phyloP scores from a whole-genome alignment of 164 flowering plant species.

The Houttuynia cordata region DNA sequence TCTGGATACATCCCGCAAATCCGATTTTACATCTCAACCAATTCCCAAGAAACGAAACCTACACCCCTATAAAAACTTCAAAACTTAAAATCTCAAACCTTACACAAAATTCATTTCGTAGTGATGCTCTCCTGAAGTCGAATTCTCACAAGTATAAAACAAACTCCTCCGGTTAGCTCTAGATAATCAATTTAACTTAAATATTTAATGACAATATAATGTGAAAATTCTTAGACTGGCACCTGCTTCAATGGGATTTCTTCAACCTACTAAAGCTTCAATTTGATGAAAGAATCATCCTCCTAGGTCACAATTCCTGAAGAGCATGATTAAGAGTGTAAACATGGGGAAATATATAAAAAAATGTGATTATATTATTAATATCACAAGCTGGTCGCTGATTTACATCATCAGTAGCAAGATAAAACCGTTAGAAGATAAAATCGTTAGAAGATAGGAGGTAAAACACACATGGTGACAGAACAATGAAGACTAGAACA shows the following conservation, averaged over 20 bases:
- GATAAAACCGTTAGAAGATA: too few relatives aligned
- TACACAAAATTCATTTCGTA: constrained; percentile 36
- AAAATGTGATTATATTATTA: too few relatives aligned
- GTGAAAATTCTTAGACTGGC: constrained; percentile 29
- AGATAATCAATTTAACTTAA: constrained; percentile 29
- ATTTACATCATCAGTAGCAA: too few relatives aligned
- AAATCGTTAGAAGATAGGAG: too few relatives aligned
- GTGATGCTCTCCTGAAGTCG: constrained; percentile 25
- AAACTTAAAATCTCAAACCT: constrained; percentile 30
- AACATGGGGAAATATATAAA: neutral
- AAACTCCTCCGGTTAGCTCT: constrained; percentile 35
- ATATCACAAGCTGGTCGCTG: too few relatives aligned
- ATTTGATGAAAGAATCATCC: constrained; percentile 17
- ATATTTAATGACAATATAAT: constrained; percentile 13
- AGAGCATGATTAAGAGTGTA: constrained; percentile 5
- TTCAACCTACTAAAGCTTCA: constrained; percentile 34
- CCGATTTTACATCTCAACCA: constrained; percentile 67
- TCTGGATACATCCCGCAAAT: constrained; percentile 45
- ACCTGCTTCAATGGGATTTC: constrained; percentile 24
- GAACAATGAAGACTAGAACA: too few relatives aligned
- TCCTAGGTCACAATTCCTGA: constrained; percentile 84
- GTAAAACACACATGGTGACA: too few relatives aligned
- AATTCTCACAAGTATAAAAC: constrained; percentile 15
- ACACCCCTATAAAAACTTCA: constrained; percentile 10
- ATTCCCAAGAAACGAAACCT: constrained; percentile 42